Percentiles rank a stretch among this genome's conserved stretches.
Evolutionary conservation across 2,329 filamentous ascomycete species (phyloP).

Genomic region (Polychaeton citri): DNA sequence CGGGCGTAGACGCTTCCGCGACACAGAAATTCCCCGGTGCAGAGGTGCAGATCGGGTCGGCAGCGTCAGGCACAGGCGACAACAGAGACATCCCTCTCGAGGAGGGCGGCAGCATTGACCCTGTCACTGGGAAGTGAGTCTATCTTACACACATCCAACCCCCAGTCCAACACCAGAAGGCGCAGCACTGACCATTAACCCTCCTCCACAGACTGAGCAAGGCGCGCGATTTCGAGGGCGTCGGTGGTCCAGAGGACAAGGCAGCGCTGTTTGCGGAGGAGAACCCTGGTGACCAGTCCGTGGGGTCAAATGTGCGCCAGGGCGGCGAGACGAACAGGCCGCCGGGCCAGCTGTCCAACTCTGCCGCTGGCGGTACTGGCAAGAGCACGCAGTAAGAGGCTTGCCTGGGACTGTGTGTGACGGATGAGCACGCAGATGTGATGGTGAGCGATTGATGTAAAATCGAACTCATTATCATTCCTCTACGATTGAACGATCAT

Average conservation of each 20-base stretch:
- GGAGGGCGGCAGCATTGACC: slow-evolving; percentile 33
- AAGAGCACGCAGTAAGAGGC: slow-evolving; percentile 4
- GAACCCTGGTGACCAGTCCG: slow-evolving; percentile 27
- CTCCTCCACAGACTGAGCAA: slow-evolving; percentile 25
- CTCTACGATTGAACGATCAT: too few species aligned
- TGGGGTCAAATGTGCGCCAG: slow-evolving; percentile 27
- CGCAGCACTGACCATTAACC: neutral
- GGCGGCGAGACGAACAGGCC: slow-evolving; percentile 15
- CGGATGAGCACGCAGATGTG: too few species aligned
- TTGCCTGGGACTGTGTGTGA: too few species aligned
- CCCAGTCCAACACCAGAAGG: neutral
- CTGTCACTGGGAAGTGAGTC: slow-evolving; percentile 25
- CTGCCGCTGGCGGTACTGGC: slow-evolving; percentile 6
- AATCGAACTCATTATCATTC: too few species aligned
- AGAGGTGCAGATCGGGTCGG: slow-evolving; percentile 29
- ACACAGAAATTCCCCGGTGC: slow-evolving; percentile 31
- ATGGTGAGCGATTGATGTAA: too few species aligned
- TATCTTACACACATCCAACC: neutral
- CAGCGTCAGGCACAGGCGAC: slow-evolving; percentile 30
- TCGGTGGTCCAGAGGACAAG: slow-evolving; percentile 35
- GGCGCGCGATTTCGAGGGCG: slow-evolving; percentile 35
- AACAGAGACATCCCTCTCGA: slow-evolving; percentile 34
- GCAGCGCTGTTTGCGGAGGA: slow-evolving; percentile 23
- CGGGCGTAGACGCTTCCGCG: slow-evolving; percentile 32
- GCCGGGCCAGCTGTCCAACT: slow-evolving; percentile 1